phyloP scores from a whole-genome alignment of 1,139 yeast genomes.

The Kodamaea suecica region DNA sequence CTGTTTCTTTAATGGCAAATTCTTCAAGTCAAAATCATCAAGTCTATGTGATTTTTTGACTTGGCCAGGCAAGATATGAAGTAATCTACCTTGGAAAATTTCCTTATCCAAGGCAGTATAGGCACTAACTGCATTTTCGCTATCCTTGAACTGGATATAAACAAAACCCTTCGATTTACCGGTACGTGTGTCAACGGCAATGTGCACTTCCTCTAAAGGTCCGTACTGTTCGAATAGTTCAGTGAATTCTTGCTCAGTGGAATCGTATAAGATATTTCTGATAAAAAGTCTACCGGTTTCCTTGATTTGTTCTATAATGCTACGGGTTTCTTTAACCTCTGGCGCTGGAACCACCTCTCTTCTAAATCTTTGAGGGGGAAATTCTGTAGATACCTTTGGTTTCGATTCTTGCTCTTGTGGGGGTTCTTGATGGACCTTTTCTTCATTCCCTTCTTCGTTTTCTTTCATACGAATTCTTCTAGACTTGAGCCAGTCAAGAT shows the following conservation, averaged over 20 bases:
- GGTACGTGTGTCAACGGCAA: constrained; percentile 87
- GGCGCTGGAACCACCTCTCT: constrained; percentile 3
- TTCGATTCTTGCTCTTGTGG: constrained; percentile 4
- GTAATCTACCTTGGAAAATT: constrained; percentile 88
- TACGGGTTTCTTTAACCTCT: constrained; percentile 9
- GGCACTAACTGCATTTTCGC: constrained; percentile 74
- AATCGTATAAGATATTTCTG: constrained; percentile 78
- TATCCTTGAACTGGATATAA: constrained; percentile 65
- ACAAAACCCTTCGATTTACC: constrained; percentile 94
- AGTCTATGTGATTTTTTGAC: constrained; percentile 73
- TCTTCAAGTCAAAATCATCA: constrained; percentile 87
- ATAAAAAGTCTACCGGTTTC: constrained; percentile 82
- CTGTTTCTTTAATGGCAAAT: constrained; percentile 89
- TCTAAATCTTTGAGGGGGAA: constrained; percentile 4
- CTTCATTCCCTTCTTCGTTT: constrained; percentile 25
- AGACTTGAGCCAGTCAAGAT: constrained; percentile 83
- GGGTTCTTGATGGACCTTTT: constrained; percentile 14
- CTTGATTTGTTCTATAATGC: constrained; percentile 43
- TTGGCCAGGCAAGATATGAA: constrained; percentile 86
- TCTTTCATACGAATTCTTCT: constrained; percentile 74
- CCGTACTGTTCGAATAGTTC: constrained; percentile 58
- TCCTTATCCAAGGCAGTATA: constrained; percentile 74
- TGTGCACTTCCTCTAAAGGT: constrained; percentile 71
- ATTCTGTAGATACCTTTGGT: constrained; percentile 2
- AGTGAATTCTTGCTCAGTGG: constrained; percentile 76